phyloP scores from a whole-genome alignment of 1,284 basidiomycete genomes.

The Naganishia albida region DNA sequence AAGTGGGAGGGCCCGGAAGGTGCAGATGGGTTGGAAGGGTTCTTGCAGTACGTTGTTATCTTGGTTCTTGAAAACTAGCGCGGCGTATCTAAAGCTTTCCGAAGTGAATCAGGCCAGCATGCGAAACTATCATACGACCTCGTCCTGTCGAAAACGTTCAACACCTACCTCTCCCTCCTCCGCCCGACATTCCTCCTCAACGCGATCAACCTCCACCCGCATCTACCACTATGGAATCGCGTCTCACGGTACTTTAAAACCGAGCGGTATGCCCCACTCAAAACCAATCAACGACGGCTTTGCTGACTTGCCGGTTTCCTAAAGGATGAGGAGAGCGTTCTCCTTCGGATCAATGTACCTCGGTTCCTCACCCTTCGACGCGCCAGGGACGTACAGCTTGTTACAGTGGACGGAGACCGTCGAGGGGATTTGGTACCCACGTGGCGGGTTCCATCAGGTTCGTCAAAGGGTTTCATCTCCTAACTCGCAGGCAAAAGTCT shows the following conservation, averaged over 20 bases:
- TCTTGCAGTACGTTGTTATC: slow-evolving; percentile 38
- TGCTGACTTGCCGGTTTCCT: background rate
- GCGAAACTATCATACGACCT: slow-evolving; percentile 55
- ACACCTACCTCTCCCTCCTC: slow-evolving; percentile 53
- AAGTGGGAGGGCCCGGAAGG: slow-evolving; percentile 58
- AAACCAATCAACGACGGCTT: background rate
- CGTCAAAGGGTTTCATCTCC: background rate
- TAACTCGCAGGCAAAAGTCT: background rate
- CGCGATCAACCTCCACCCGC: slow-evolving; percentile 50
- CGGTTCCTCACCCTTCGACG: slow-evolving; percentile 59
- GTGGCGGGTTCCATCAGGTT: slow-evolving; percentile 57
- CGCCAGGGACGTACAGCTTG: slow-evolving; percentile 56
- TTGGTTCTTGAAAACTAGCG: background rate
- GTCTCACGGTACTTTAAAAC: slow-evolving; percentile 57
- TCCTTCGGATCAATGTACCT: slow-evolving; percentile 52
- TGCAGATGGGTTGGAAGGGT: slow-evolving; percentile 47
- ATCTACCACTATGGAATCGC: slow-evolving; percentile 51
- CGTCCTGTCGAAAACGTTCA: slow-evolving; percentile 57
- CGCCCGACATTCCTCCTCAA: slow-evolving; percentile 55
- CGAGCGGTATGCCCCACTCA: slow-evolving; percentile 44
- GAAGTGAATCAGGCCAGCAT: slow-evolving; percentile 44
- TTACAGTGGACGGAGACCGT: slow-evolving; percentile 61
- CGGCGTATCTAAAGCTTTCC: slow-evolving; percentile 12
- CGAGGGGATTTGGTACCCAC: slow-evolving; percentile 60
- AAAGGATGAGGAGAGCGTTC: slow-evolving; percentile 54